Base-by-base conservation (phyloP, 139 green algal genomes). In the Picochlorum sp. region DNA sequence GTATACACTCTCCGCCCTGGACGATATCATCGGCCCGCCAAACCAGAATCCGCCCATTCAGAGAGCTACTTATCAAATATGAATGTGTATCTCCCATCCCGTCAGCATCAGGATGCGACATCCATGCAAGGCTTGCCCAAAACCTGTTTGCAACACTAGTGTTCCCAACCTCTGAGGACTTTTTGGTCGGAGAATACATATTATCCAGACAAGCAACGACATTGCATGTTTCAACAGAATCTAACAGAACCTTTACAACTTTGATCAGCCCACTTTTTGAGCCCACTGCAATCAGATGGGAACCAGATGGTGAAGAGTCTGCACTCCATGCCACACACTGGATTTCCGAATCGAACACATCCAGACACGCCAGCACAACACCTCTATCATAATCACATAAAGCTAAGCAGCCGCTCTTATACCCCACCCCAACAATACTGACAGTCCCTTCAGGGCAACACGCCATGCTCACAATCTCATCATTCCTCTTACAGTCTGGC, bases 351-450 rank as follows among this genome's bases (percentile, higher is more conserved):
- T 41, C 34, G 8, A 41, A 41, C 34, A 41, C 7, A 11, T 41
- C 34, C 34, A 41, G 8, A 41, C 8, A 41, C 34, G 34, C 34
- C 7, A 41, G 34, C 8, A 41, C 34, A 41, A 41, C 8, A 11
- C 34, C 34, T 41, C 34, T 41, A 41, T 41, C 6, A 41, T 41
- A 65, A 26, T 65, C 58, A 34, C 20, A 31, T 45, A 59, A 3
- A 28, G 23, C 41, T 4, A 65, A 16, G 6, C 13, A 18, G 18
- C 58, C 58, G 21, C 21, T 65, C 13, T 16, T 16, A 14, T 23
- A 57, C 13, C 58, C 58, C 6, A 65, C 58, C 20, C n/a, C 58
- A 31, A 52, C 44, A 51, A 65, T 28, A 11, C 20, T 59, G 23
- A 16, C 18, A 26, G 3, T 18, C 11, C 18, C 13, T 26, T 15